A percentile compares a stretch with the other conserved stretches of the same genome.
These are phyloP conservation scores for Aureobasidium sp. DNA, from an alignment of 2,329 filamentous ascomycete genomes.

Conservation along the genomic window DNA sequence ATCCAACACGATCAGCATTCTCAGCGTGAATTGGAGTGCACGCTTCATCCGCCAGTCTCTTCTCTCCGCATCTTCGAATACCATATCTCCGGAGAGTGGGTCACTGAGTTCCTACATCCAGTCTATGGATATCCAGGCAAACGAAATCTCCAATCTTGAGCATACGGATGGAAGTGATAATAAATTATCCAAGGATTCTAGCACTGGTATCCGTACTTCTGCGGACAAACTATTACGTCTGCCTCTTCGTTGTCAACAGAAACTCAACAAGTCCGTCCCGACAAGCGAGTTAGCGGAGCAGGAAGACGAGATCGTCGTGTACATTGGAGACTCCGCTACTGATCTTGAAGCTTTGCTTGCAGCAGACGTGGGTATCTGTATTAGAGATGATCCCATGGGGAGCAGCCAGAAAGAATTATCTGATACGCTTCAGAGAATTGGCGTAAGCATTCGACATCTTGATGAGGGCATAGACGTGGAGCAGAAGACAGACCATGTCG, in stretches of 20 bases:
- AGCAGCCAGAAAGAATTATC: constrained; percentile 26
- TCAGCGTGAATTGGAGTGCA: constrained; percentile 42
- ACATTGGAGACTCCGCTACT: constrained; percentile 40
- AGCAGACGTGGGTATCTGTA: constrained; percentile 39
- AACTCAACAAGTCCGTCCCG: neutral
- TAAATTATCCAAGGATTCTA: constrained; percentile 18
- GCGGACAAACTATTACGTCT: constrained; percentile 31
- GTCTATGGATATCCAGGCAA: constrained; percentile 22
- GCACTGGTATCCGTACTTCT: constrained; percentile 28
- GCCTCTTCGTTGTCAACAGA: constrained; percentile 1
- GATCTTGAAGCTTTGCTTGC: constrained; percentile 38
- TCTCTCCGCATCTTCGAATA: constrained; percentile 1
- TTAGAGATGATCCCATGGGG: constrained; percentile 31
- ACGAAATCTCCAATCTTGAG: constrained; percentile 27
- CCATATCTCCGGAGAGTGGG: neutral
- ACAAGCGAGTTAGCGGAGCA: neutral
- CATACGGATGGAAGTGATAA: constrained; percentile 21
- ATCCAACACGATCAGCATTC: constrained; percentile 23
- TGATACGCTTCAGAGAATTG: constrained; percentile 24
- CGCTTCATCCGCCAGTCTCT: constrained; percentile 29
- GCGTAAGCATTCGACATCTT: neutral
- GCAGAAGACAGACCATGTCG: neutral
- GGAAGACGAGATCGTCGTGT: constrained; percentile 25
- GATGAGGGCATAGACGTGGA: neutral
- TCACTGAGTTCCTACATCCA: constrained; percentile 6